These are phyloP conservation scores for Microcyclospora tardicrescens DNA, from an alignment of 2,329 filamentous ascomycete species.

Conservation along the genomic window DNA sequence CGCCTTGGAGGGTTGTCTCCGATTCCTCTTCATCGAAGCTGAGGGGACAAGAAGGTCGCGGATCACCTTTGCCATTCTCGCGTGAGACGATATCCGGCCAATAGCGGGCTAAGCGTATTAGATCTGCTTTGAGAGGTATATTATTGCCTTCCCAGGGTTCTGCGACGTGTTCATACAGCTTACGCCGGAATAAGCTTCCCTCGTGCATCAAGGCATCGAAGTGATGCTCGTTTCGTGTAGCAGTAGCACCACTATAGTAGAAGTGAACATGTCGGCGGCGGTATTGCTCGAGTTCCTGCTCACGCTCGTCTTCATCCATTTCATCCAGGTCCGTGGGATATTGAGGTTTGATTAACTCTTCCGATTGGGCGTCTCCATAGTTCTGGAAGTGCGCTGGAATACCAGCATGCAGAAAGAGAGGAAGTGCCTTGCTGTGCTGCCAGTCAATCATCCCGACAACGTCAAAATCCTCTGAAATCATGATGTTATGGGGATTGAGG, in stretches of 20 bases:
- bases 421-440: slow-evolving; percentile 7
- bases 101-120: slow-evolving; percentile 6
- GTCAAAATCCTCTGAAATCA: slow-evolving; percentile 19
- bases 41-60: slow-evolving; percentile 7
- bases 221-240: slow-evolving; percentile 6
- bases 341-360: slow-evolving; percentile 8
- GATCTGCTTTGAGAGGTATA: slow-evolving; percentile 12
- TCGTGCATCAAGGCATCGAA: slow-evolving; percentile 10
- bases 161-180: slow-evolving; percentile 9
- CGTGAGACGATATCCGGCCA: slow-evolving; percentile 4
- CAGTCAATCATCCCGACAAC: slow-evolving; percentile 18
- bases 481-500: slow-evolving; percentile 23
- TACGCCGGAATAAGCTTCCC: slow-evolving; percentile 7
- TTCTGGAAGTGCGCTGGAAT: slow-evolving; percentile 28
- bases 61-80: background rate
- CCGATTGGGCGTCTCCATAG: slow-evolving; percentile 21
- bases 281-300: slow-evolving; percentile 8
- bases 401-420: slow-evolving; percentile 7
- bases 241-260: slow-evolving; percentile 13
- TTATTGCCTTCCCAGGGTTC: slow-evolving; percentile 18
- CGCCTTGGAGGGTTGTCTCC: slow-evolving; percentile 12
- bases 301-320: slow-evolving; percentile 7
- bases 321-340: slow-evolving; percentile 7
- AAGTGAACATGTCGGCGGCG: slow-evolving; percentile 14
- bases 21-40: slow-evolving; percentile 6